Evolutionary conservation across 495 filamentous ascomycete species (phyloP).

Genomic region (Trypethelium eluteriae): DNA sequence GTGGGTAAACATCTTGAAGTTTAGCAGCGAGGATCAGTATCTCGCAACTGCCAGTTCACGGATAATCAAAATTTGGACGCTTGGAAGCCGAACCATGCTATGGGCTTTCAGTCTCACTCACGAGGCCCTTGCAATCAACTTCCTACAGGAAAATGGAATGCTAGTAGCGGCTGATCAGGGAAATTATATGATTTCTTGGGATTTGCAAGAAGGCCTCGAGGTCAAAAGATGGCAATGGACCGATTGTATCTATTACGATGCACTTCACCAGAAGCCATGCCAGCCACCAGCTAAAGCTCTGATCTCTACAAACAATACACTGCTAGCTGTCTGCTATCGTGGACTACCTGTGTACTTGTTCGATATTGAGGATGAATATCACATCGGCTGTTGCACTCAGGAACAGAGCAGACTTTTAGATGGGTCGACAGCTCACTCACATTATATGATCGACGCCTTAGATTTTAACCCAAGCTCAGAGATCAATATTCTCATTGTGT

Average conservation of each 20-base stretch:
- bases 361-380: background rate
- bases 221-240: background rate
- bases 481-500: slow-evolving; percentile 11
- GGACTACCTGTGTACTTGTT: background rate
- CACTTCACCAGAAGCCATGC: slow-evolving; percentile 4
- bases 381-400: too few species aligned
- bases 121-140: background rate
- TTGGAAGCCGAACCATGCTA: background rate
- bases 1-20: slow-evolving; percentile 15
- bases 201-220: slow-evolving; percentile 8
- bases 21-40: slow-evolving; percentile 14
- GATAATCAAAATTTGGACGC: slow-evolving; percentile 19
- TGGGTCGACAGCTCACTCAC: background rate
- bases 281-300: slow-evolving; percentile 8
- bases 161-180: background rate
- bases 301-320: background rate
- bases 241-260: background rate
- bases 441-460: slow-evolving; percentile 3
- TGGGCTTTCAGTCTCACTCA: background rate
- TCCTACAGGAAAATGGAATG: background rate
- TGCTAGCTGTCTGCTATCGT: background rate
- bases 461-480: slow-evolving; percentile 15
- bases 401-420: background rate
- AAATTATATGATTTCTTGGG: slow-evolving; percentile 5
- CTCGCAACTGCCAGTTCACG: slow-evolving; percentile 17